phyloP scores from a whole-genome alignment of 1,284 basidiomycete genomes.

The Apiotrichum brassicae region DNA sequence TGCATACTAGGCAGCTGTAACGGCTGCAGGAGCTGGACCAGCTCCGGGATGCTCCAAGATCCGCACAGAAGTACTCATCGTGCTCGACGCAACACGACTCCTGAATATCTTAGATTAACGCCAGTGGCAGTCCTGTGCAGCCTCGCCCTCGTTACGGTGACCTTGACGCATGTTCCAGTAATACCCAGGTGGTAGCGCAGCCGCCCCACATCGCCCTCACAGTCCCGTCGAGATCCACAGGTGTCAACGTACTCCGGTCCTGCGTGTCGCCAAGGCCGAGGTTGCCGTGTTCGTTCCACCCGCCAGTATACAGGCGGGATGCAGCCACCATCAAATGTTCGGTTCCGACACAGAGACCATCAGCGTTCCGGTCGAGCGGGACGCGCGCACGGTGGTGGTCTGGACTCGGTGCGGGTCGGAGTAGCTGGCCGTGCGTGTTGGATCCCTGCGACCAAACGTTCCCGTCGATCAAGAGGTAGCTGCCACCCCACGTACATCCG shows the following conservation, averaged over 20 bases:
- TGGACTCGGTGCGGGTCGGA: constrained; percentile 6
- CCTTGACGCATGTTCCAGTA: not conserved
- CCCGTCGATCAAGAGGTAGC: constrained; percentile 52
- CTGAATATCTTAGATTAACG: no score
- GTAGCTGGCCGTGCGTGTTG: constrained; percentile 63
- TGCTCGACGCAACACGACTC: no score
- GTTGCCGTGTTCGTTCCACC: constrained; percentile 95
- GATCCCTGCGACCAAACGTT: constrained; percentile 56
- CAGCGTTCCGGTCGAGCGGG: not conserved
- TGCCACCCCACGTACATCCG: constrained; percentile 76
- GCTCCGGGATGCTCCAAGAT: no score
- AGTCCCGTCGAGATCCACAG: not conserved
- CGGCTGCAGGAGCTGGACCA: no score
- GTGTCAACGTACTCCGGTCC: constrained; percentile 50
- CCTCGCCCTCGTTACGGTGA: no score
- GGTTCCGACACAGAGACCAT: constrained; percentile 60
- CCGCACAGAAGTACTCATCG: no score
- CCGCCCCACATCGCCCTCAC: constrained; percentile 6
- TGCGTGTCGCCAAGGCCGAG: constrained; percentile 60
- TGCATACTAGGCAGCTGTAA: no score
- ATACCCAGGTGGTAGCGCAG: constrained; percentile 14
- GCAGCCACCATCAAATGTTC: constrained; percentile 63
- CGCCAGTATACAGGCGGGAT: constrained; percentile 70
- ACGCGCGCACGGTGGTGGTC: not conserved
- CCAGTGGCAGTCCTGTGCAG: no score